Percentiles rank a stretch among this genome's conserved stretches.
Conservation (phyloP, 2,329 filamentous ascomycete species). For the Elsinoe necatrix region DNA sequence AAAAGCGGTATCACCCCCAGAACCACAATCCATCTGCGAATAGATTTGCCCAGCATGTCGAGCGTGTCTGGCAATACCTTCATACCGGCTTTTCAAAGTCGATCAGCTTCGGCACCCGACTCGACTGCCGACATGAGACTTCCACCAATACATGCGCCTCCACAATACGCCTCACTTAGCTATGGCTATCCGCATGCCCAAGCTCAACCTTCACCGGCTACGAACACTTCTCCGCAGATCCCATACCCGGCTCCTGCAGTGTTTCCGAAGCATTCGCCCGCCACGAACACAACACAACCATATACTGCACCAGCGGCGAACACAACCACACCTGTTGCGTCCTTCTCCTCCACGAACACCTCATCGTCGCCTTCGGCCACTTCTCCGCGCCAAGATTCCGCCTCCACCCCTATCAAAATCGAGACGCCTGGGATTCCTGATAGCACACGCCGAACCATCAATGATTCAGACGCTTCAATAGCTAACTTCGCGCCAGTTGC, state of each 20-base stretch:
- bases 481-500: slow-evolving; percentile 92
- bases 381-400: not conserved
- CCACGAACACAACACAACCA: not conserved
- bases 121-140: not conserved
- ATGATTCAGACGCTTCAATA: slow-evolving; percentile 76
- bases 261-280: not conserved
- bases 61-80: not conserved
- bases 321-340: not conserved
- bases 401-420: not conserved
- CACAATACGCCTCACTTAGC: not conserved
- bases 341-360: not conserved
- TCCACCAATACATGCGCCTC: not conserved
- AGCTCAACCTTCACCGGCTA: not conserved
- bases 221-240: not conserved
- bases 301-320: not conserved
- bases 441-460: slow-evolving; percentile 23
- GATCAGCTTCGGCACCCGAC: not conserved
- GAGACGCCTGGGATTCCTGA: slow-evolving; percentile 1
- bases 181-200: not conserved
- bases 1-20: slow-evolving; percentile 18
- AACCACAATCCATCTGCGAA: not conserved
- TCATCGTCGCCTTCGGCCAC: not conserved
- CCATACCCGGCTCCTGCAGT: not conserved
- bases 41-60: slow-evolving; percentile 27
- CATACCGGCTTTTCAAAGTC: not conserved